Evolutionary conservation across 148 eudicot species (phyloP).

Genomic region (Fagopyrum esculentum): DNA sequence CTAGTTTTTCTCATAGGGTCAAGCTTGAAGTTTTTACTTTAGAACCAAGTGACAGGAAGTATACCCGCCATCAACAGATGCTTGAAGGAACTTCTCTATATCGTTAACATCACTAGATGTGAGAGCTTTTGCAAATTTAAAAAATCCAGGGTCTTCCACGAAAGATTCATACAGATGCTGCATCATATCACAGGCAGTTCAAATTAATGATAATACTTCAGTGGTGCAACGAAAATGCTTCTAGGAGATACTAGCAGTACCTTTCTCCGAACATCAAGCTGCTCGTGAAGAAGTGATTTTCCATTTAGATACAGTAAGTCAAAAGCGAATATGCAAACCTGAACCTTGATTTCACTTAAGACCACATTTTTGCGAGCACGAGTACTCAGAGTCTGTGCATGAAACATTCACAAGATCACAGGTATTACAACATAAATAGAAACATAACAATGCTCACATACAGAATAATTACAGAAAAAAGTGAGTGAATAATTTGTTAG

Average conservation of each 20-base stretch:
- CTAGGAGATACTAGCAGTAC: conserved; percentile 25
- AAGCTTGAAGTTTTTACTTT: background rate
- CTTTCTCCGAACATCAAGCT: conserved; percentile 78
- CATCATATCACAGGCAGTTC: conserved; percentile 14
- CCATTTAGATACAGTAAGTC: conserved; percentile 84
- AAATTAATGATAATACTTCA: background rate
- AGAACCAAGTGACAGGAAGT: conserved; percentile 4
- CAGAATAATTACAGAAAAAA: background rate
- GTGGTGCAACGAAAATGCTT: background rate
- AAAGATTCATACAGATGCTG: conserved; percentile 84
- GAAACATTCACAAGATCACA: background rate
- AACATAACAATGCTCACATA: background rate
- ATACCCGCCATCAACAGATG: conserved; percentile 69
- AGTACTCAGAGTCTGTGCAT: conserved; percentile 60
- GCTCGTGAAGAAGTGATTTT: conserved; percentile 81
- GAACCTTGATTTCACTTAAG: conserved; percentile 76
- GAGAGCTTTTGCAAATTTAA: conserved; percentile 80
- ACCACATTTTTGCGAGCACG: conserved; percentile 96
- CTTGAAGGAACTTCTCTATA: conserved; percentile 88
- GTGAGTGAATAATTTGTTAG: background rate
- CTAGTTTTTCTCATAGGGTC: background rate
- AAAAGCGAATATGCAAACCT: conserved; percentile 85
- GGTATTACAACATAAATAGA: background rate
- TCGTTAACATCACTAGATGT: conserved; percentile 87
- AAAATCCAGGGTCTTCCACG: conserved; percentile 65